Percentiles rank a stretch among this genome's conserved stretches.
Conservation (phyloP, 192 early-diverging fungal species). For the Backusella luteola region DNA sequence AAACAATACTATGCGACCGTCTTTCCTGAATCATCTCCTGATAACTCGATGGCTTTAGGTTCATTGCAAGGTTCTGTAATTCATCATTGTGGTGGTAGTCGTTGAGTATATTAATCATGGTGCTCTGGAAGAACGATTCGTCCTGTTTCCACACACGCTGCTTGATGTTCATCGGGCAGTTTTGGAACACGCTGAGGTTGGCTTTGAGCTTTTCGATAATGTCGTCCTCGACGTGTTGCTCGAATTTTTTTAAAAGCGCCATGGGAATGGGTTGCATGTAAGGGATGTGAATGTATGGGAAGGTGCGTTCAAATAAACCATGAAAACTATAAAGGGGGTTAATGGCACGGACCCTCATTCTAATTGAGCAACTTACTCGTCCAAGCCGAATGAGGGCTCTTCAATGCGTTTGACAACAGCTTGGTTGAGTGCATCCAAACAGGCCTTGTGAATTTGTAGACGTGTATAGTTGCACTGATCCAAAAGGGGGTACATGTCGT, state of each 20-base stretch:
- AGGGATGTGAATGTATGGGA: slow-evolving; percentile 47
- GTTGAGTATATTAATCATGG: slow-evolving; percentile 31
- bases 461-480: slow-evolving; percentile 48
- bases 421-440: slow-evolving; percentile 46
- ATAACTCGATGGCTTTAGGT: slow-evolving; percentile 28
- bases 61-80: slow-evolving; percentile 21
- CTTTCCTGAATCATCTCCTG: slow-evolving; percentile 28
- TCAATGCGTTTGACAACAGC: slow-evolving; percentile 41
- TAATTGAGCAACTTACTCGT: slow-evolving; percentile 12
- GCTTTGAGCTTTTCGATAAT: slow-evolving; percentile 25
- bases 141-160: slow-evolving; percentile 45
- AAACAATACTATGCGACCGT: slow-evolving; percentile 32
- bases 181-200: slow-evolving; percentile 31
- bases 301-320: slow-evolving; percentile 38
- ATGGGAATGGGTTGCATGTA: slow-evolving; percentile 52
- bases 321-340: slow-evolving; percentile 27
- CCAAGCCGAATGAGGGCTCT: slow-evolving; percentile 15
- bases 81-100: slow-evolving; percentile 36
- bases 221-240: slow-evolving; percentile 37
- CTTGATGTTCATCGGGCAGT: slow-evolving; percentile 42
- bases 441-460: slow-evolving; percentile 45
- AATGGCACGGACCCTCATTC: too few species aligned
- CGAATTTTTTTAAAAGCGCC: slow-evolving; percentile 45
- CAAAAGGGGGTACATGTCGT: slow-evolving; percentile 47
- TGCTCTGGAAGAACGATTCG: slow-evolving; percentile 35